Percentiles rank a stretch among this genome's conserved stretches.
phyloP scores from a whole-genome alignment of 768 basidiomycete species.

The Russula sp. region DNA sequence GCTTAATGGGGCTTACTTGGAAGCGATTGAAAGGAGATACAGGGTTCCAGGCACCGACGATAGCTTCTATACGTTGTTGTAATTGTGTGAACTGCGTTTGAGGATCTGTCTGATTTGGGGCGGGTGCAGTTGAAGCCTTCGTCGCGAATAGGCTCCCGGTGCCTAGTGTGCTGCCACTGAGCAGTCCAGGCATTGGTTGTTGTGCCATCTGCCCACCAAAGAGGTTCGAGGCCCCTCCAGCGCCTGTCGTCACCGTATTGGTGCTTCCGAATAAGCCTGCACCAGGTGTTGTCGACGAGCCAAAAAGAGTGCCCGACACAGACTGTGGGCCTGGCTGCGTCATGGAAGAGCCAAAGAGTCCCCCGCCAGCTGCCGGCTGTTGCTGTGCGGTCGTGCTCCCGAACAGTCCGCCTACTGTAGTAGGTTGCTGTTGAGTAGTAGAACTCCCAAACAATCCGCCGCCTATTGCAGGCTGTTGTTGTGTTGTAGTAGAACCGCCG shows the following conservation, averaged over 20 bases:
- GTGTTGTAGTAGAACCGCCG: constrained; percentile 17
- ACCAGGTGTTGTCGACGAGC: constrained; percentile 1
- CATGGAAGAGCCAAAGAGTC: constrained; percentile 12
- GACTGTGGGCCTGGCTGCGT: constrained; percentile 5
- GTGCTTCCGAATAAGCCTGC: not conserved
- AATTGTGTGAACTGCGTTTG: constrained; percentile 52
- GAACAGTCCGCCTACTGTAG: constrained; percentile 24
- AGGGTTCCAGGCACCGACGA: constrained; percentile 69
- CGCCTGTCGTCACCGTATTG: not conserved
- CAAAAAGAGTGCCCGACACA: constrained; percentile 4
- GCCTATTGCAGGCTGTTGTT: constrained; percentile 17
- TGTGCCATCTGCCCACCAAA: constrained; percentile 17
- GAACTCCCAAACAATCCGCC: constrained; percentile 30
- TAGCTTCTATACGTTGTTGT: constrained; percentile 52
- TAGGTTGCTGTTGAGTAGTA: constrained; percentile 17
- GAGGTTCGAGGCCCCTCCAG: not conserved
- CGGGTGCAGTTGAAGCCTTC: constrained; percentile 31
- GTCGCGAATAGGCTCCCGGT: constrained; percentile 24
- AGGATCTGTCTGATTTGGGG: constrained; percentile 51
- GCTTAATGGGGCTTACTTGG: constrained; percentile 46
- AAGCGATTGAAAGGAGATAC: constrained; percentile 66
- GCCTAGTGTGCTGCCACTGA: constrained; percentile 25
- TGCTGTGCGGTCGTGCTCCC: constrained; percentile 21
- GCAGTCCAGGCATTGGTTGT: constrained; percentile 16
- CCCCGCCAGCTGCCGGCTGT: constrained; percentile 4